Evolutionary conservation across 805 yeast genomes (phyloP), one percentile per base, ranked within the genome.

Genomic region (Lipomyces lipofer): DNA sequence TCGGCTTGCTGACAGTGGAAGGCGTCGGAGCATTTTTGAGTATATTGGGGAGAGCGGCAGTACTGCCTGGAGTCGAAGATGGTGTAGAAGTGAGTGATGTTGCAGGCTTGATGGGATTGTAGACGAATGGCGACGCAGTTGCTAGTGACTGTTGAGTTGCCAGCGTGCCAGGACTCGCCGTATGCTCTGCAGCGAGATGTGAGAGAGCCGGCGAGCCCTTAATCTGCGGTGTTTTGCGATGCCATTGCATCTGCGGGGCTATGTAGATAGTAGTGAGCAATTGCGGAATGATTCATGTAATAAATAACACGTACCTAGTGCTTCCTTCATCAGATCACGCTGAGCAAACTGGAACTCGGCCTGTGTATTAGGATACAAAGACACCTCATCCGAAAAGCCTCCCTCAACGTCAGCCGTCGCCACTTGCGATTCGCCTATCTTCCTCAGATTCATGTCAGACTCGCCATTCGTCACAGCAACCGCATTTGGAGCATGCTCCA

Each of bases 341-440:
- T 42, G 51, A 13, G 51, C 50, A 30, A 13, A 39, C 12, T 8
- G 21, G 19, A 52, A 24, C 40, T 52, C 55, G n/a, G 55, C 47
- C 40, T 42, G 48, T 2, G 52, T 47, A 47, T 52, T 49, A 28
- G 56, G 49, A 9, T 15, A 28, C 13, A 22, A 35, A 10, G 52
- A 42, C 21, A 13, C 22, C 19, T 45, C 40, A 19, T n/a, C 40
- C 19, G 40, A n/a, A n/a, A n/a, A n/a, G n/a, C n/a, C n/a, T n/a
- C n/a, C n/a, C n/a, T n/a, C n/a, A n/a, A n/a, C n/a, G n/a, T n/a
- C n/a, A n/a, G n/a, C n/a, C n/a, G n/a, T n/a, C n/a, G n/a, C n/a
- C n/a, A n/a, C n/a, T n/a, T n/a, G n/a, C n/a, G n/a, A n/a, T n/a
- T n/a, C n/a, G n/a, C n/a, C n/a, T n/a, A n/a, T n/a, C n/a, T n/a